These are phyloP conservation scores for Cladosporium sp. DNA, from an alignment of 2,329 filamentous ascomycete genomes.

Conservation along the genomic window DNA sequence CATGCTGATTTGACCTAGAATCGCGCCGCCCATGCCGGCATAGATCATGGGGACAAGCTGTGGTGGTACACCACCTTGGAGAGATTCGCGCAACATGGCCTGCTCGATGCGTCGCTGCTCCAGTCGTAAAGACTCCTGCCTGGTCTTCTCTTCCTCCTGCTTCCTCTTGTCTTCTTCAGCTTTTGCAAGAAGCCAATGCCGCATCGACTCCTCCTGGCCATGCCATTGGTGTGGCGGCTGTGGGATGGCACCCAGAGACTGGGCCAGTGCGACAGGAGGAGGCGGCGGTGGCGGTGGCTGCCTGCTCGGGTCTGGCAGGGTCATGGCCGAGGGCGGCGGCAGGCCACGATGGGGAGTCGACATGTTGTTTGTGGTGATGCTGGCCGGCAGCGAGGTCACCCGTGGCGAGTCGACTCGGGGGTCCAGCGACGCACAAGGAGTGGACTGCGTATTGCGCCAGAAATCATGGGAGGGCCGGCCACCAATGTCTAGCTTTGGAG, in stretches of 20 bases:
- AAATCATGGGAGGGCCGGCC: slow-evolving; percentile 51
- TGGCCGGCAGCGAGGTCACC: slow-evolving; percentile 43
- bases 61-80: slow-evolving; percentile 53
- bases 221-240: slow-evolving; percentile 45
- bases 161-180: slow-evolving; percentile 54
- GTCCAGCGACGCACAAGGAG: slow-evolving; percentile 17
- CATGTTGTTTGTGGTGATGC: slow-evolving; percentile 44
- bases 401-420: slow-evolving; percentile 40
- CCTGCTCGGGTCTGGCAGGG: slow-evolving; percentile 49
- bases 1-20: slow-evolving; percentile 48
- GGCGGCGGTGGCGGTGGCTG: slow-evolving; percentile 28
- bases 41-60: slow-evolving; percentile 56
- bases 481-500: slow-evolving; percentile 49
- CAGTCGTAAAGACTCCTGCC: slow-evolving; percentile 50
- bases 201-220: slow-evolving; percentile 53
- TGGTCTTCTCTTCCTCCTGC: slow-evolving; percentile 56
- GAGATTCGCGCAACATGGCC: slow-evolving; percentile 53
- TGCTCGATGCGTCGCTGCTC: slow-evolving; percentile 56
- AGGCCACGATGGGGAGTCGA: slow-evolving; percentile 54
- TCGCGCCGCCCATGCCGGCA: slow-evolving; percentile 52
- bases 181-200: slow-evolving; percentile 53
- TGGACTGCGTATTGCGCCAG: slow-evolving; percentile 43
- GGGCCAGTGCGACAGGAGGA: slow-evolving; percentile 39
- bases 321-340: slow-evolving; percentile 55
- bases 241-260: slow-evolving; percentile 41